phyloP scores from a whole-genome alignment of 257 asterid species.

The Solanum appendiculatum region DNA sequence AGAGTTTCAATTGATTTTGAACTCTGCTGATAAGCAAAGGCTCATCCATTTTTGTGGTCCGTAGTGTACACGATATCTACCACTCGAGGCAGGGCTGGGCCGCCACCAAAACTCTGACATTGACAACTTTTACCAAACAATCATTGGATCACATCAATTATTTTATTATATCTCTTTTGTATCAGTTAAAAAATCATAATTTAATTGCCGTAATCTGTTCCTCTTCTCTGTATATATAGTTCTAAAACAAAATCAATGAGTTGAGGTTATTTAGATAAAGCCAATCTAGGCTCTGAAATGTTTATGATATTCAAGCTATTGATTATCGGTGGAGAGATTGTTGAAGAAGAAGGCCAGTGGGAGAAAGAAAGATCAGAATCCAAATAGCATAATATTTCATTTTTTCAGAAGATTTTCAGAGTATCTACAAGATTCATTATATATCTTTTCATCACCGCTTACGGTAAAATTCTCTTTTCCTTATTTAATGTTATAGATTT shows the following conservation, averaged over 20 bases:
- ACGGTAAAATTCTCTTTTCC: constrained; percentile 4
- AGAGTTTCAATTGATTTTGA: not conserved
- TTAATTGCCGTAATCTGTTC: not conserved
- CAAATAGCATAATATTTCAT: no score
- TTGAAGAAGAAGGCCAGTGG: constrained; percentile 83
- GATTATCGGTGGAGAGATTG: constrained; percentile 75
- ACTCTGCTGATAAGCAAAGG: not conserved
- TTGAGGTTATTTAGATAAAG: not conserved
- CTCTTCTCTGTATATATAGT: not conserved
- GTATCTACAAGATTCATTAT: not conserved
- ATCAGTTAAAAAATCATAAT: not conserved
- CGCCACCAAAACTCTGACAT: not conserved
- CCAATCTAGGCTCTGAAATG: constrained; percentile 50
- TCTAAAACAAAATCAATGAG: not conserved
- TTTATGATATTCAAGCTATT: constrained; percentile 61
- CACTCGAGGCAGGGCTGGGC: not conserved
- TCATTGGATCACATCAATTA: not conserved
- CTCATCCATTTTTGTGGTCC: not conserved
- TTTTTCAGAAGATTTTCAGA: not conserved
- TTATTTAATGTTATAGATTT: no score
- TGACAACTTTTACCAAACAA: not conserved
- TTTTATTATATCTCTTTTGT: not conserved
- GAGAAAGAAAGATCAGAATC: constrained; percentile 47
- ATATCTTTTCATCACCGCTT: not conserved
- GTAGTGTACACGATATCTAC: not conserved